phyloP scores from a whole-genome alignment of 1,139 yeast genomes.

The Candida pseudoviswanathii region DNA sequence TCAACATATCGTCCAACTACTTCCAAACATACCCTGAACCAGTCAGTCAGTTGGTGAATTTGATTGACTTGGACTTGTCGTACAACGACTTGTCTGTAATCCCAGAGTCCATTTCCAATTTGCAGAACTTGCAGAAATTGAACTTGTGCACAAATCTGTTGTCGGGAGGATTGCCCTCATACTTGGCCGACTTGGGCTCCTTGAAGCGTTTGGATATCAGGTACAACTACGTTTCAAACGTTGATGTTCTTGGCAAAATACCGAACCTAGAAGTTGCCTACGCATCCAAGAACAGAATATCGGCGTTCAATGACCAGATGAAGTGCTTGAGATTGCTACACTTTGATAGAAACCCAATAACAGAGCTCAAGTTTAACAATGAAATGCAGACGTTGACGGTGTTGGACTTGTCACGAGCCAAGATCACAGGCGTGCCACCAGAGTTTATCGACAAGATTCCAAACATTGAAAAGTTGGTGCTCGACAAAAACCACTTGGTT shows the following conservation, averaged over 20 bases:
- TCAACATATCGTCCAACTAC: slow-evolving; percentile 82
- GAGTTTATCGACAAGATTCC: slow-evolving; percentile 64
- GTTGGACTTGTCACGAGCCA: slow-evolving; percentile 79
- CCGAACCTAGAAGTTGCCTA: slow-evolving; percentile 72
- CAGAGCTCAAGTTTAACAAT: slow-evolving; percentile 65
- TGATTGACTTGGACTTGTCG: slow-evolving; percentile 75
- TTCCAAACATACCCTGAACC: slow-evolving; percentile 70
- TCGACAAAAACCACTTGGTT: slow-evolving; percentile 84
- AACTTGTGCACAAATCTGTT: slow-evolving; percentile 77
- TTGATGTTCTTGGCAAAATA: slow-evolving; percentile 64
- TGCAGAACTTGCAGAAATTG: slow-evolving; percentile 64
- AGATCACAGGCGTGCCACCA: slow-evolving; percentile 70
- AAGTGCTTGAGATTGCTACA: slow-evolving; percentile 55
- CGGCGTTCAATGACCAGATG: slow-evolving; percentile 66
- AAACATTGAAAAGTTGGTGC: slow-evolving; percentile 68
- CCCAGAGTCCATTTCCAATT: slow-evolving; percentile 63
- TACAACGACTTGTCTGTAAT: slow-evolving; percentile 69
- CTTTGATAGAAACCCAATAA: slow-evolving; percentile 72
- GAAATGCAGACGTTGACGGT: slow-evolving; percentile 65
- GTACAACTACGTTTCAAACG: slow-evolving; percentile 67
- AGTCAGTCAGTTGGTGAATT: slow-evolving; percentile 59
- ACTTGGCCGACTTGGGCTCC: slow-evolving; percentile 53
- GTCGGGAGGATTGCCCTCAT: slow-evolving; percentile 55
- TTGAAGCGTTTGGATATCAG: slow-evolving; percentile 78
- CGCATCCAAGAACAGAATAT: slow-evolving; percentile 76